These are phyloP conservation scores for Malassezia slooffiae DNA, from an alignment of 1,284 basidiomycete species.

Conservation along the genomic window DNA sequence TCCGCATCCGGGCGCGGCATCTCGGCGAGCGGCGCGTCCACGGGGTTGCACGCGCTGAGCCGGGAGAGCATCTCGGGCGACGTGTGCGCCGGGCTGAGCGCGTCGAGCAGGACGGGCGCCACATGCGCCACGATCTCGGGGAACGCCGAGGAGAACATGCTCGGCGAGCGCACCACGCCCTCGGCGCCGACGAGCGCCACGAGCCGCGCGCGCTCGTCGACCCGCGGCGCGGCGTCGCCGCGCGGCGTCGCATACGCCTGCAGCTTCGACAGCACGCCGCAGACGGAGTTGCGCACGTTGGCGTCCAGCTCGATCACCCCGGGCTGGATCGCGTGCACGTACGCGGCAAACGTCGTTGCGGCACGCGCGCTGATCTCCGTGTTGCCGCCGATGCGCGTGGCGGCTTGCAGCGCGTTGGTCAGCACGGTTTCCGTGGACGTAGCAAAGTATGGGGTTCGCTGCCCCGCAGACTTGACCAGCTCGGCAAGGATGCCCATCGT, in stretches of 20 bases:
- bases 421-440: slow-evolving; percentile 66
- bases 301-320: slow-evolving; percentile 11
- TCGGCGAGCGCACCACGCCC: slow-evolving; percentile 2
- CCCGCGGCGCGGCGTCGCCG: no score
- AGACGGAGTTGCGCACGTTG: neutral
- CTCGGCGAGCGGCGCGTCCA: neutral
- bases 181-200: slow-evolving; percentile 2
- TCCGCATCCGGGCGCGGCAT: neutral
- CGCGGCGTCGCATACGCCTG: no score
- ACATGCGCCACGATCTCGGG: neutral
- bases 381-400: slow-evolving; percentile 54
- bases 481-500: slow-evolving; percentile 74
- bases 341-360: slow-evolving; percentile 59
- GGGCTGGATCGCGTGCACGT: neutral
- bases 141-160: slow-evolving; percentile 3
- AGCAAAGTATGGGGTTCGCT: slow-evolving; percentile 72
- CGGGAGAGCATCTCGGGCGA: neutral
- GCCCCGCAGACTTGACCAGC: slow-evolving; percentile 76
- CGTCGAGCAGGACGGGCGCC: slow-evolving; percentile 3
- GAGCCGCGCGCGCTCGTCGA: neutral
- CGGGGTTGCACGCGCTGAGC: no score
- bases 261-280: slow-evolving; percentile 1
- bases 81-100: neutral
- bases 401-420: slow-evolving; percentile 56
- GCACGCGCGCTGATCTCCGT: slow-evolving; percentile 73